Conservation (phyloP, 331 rosid species). For the Rhamnella rubrinervis region DNA sequence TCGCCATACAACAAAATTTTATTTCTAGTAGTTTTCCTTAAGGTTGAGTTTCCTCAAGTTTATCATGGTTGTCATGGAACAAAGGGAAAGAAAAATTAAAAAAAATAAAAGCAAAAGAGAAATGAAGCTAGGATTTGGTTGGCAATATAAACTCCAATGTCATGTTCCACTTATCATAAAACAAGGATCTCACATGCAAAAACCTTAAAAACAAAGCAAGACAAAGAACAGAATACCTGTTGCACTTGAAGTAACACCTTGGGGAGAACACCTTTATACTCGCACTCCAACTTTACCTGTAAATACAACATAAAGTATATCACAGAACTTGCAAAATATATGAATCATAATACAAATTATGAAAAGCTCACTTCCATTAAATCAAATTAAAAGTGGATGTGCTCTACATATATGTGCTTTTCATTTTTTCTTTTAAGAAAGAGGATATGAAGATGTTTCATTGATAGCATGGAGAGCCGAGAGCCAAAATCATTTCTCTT, state of each 20-base stretch:
- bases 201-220: constrained; percentile 9
- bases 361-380: background rate
- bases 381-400: too few species aligned
- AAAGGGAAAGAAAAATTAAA: too few species aligned
- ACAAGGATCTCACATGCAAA: background rate
- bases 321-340: constrained; percentile 3
- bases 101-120: too few species aligned
- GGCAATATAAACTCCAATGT: too few species aligned
- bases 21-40: background rate
- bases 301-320: constrained; percentile 23
- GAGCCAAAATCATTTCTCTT: too few species aligned
- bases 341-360: background rate
- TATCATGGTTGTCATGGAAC: too few species aligned
- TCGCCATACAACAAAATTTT: background rate
- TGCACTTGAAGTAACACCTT: constrained; percentile 69
- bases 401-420: too few species aligned
- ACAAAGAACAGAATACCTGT: constrained; percentile 47
- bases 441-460: too few species aligned
- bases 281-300: constrained; percentile 71
- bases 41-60: background rate
- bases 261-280: constrained; percentile 72
- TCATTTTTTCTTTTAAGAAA: too few species aligned
- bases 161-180: too few species aligned
- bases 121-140: too few species aligned
- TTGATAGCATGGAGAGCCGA: too few species aligned